These are phyloP conservation scores for Mycena latifolia DNA, from an alignment of 768 basidiomycete genomes.

Conservation along the genomic window DNA sequence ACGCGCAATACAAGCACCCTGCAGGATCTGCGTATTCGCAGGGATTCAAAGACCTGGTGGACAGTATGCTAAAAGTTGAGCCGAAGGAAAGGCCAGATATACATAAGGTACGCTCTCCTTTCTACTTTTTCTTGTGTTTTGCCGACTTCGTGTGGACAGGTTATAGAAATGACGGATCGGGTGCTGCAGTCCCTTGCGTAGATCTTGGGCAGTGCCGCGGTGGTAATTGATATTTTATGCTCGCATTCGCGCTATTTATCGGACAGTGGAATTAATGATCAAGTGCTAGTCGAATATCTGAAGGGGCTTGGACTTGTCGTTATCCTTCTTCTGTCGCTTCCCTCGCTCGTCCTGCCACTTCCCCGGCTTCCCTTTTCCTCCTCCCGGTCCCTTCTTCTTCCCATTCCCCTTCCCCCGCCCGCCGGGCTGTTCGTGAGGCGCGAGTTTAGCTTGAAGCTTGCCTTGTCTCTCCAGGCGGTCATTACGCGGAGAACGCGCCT, in stretches of 20 bases:
- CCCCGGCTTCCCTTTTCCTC: slow-evolving; percentile 3
- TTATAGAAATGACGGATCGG: slow-evolving; percentile 73
- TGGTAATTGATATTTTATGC: slow-evolving; percentile 30
- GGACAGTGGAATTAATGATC: slow-evolving; percentile 29
- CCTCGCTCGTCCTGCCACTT: slow-evolving; percentile 16
- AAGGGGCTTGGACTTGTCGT: slow-evolving; percentile 26
- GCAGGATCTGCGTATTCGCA: slow-evolving; percentile 83
- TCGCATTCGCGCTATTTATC: slow-evolving; percentile 34
- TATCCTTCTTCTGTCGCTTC: slow-evolving; percentile 32
- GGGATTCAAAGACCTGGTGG: slow-evolving; percentile 85
- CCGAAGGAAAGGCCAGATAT: slow-evolving; percentile 89
- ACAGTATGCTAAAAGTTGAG: slow-evolving; percentile 86
- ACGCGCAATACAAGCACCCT: slow-evolving; percentile 94
- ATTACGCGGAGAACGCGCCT: slow-evolving; percentile 28
- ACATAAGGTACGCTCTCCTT: slow-evolving; percentile 68
- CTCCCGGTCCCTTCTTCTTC: slow-evolving; percentile 18
- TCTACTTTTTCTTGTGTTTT: not conserved
- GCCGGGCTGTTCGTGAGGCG: slow-evolving; percentile 18
- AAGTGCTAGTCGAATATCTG: slow-evolving; percentile 33
- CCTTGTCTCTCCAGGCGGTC: slow-evolving; percentile 29
- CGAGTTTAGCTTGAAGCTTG: slow-evolving; percentile 20
- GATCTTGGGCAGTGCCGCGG: slow-evolving; percentile 26
- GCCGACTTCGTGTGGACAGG: slow-evolving; percentile 52
- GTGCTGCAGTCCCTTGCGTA: slow-evolving; percentile 72
- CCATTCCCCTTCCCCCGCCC: slow-evolving; percentile 29